Conservation (phyloP, 225 moss, liverwort and hornwort species). For the Sphagnum contortum region DNA sequence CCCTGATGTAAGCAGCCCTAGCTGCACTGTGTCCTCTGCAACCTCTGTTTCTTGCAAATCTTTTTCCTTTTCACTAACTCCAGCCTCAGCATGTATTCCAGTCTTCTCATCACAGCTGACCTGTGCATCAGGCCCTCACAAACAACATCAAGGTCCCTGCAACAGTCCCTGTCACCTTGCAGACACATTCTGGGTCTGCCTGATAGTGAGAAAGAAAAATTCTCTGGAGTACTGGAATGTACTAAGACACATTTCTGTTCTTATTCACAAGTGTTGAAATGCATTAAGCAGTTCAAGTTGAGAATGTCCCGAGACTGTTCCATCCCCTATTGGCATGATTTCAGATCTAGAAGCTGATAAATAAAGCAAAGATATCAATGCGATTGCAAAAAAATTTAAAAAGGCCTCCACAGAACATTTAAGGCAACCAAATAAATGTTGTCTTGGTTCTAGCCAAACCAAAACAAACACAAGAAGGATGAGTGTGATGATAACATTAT, state of each 20-base stretch:
- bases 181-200: too few species aligned
- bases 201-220: too few species aligned
- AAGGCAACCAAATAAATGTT: background rate
- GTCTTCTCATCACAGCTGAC: conserved; percentile 14
- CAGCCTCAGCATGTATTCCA: conserved; percentile 9
- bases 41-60: conserved; percentile 14
- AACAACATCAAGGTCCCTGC: too few species aligned
- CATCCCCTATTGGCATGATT: too few species aligned
- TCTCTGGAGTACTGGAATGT: too few species aligned
- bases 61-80: conserved; percentile 8
- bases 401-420: too few species aligned
- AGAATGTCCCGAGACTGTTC: background rate
- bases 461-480: background rate
- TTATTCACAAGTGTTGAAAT: too few species aligned
- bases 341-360: background rate
- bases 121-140: background rate
- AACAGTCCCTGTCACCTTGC: too few species aligned
- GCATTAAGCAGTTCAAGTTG: background rate
- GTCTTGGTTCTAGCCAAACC: background rate
- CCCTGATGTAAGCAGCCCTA: conserved; percentile 67
- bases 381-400: too few species aligned
- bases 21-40: conserved; percentile 14
- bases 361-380: background rate
- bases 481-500: background rate
- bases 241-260: too few species aligned